phyloP scores from a whole-genome alignment of 2,329 filamentous ascomycete species.

The Pleomassaria siparia region DNA sequence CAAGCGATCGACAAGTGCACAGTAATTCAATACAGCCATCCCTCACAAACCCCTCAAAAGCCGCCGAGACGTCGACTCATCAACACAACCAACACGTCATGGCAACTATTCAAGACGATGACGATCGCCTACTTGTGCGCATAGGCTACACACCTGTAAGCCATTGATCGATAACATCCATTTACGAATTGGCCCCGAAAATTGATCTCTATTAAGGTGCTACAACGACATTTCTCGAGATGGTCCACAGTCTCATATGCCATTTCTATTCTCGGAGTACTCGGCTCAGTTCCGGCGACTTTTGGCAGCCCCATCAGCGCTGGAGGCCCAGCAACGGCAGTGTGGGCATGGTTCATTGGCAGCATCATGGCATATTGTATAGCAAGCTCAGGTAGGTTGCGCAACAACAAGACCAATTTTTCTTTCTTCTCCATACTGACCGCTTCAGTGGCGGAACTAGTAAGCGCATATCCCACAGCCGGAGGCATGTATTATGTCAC shows the following conservation, averaged over 20 bases:
- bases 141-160: slow-evolving; percentile 65
- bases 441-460: slow-evolving; percentile 60
- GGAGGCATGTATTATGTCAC: slow-evolving; percentile 71
- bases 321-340: slow-evolving; percentile 64
- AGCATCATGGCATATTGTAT: slow-evolving; percentile 66
- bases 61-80: slow-evolving; percentile 20
- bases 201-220: slow-evolving; percentile 51
- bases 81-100: slow-evolving; percentile 29
- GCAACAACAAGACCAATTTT: background rate
- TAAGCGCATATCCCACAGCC: slow-evolving; percentile 67
- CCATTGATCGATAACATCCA: background rate
- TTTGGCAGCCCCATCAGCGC: slow-evolving; percentile 60
- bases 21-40: slow-evolving; percentile 20
- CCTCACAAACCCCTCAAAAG: slow-evolving; percentile 26
- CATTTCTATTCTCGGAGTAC: slow-evolving; percentile 64
- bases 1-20: slow-evolving; percentile 10
- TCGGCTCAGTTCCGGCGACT: slow-evolving; percentile 67
- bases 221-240: slow-evolving; percentile 64
- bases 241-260: slow-evolving; percentile 69
- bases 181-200: too few species aligned
- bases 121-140: slow-evolving; percentile 61
- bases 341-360: slow-evolving; percentile 67
- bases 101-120: slow-evolving; percentile 59
- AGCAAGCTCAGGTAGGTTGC: slow-evolving; percentile 55
- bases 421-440: too few species aligned